These are phyloP conservation scores for Solanum rostratum DNA, from an alignment of 257 asterid species.

Conservation along the genomic window DNA sequence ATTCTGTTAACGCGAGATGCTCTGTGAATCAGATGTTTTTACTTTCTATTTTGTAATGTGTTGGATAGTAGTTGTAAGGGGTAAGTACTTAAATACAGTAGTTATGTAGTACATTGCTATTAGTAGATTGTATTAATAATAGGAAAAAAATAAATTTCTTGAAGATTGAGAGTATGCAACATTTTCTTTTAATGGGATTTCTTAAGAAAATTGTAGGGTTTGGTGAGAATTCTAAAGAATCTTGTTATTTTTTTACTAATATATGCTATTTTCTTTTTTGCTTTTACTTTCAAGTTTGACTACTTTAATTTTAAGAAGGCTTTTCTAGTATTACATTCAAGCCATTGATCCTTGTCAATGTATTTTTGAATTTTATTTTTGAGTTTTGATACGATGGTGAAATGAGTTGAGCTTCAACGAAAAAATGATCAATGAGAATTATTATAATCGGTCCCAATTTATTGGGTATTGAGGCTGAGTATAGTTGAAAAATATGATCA, in stretches of 20 bases:
- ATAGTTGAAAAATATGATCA: not conserved
- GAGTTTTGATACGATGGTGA: not conserved
- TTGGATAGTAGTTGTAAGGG: not conserved
- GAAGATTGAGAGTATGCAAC: not conserved
- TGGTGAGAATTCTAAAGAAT: not conserved
- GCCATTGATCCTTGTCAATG: not conserved
- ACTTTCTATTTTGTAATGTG: not conserved
- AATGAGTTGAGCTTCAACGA: not conserved
- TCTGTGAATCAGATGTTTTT: not conserved
- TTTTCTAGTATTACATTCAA: not conserved
- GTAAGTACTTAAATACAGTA: not conserved
- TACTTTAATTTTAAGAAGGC: not conserved
- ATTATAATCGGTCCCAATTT: too few relatives aligned
- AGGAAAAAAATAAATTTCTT: not conserved
- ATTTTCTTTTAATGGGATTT: not conserved
- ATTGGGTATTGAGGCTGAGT: not conserved
- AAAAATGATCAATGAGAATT: not conserved
- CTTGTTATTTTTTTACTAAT: not conserved
- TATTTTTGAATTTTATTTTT: not conserved
- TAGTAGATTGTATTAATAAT: not conserved
- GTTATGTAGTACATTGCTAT: not conserved
- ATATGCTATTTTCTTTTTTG: not conserved
- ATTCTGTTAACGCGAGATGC: not conserved
- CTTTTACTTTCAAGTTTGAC: not conserved
- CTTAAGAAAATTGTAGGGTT: slow-evolving; percentile 13